Evolutionary conservation across 192 early-diverging fungal species (phyloP).

Genomic region (Pilobolus umbonatus): DNA sequence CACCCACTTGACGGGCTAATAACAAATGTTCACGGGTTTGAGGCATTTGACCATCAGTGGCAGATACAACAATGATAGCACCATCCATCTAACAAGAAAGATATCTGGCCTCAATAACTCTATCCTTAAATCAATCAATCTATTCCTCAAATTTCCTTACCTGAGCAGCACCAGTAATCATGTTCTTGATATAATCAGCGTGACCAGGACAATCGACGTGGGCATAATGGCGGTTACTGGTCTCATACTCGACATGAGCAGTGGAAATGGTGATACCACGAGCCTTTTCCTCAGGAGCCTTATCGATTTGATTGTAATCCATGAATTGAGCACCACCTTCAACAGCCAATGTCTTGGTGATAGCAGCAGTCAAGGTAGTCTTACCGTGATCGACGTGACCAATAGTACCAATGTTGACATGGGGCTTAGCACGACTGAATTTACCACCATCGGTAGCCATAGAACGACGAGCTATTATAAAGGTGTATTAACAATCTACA

Average conservation of each 20-base stretch:
- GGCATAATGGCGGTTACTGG: constrained; percentile 83
- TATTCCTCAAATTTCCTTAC: constrained; percentile 28
- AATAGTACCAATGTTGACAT: constrained; percentile 98
- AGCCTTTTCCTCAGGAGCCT: constrained; percentile 96
- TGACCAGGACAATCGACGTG: constrained; percentile 98
- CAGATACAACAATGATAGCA: constrained; percentile 97
- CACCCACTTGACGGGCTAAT: constrained; percentile 93
- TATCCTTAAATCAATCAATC: background rate
- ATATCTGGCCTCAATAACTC: background rate
- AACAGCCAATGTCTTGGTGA: constrained; percentile 89
- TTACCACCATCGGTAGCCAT: constrained; percentile 53
- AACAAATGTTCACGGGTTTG: constrained; percentile 98
- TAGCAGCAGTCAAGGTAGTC: constrained; percentile 97
- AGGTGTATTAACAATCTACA: background rate
- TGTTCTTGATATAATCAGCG: constrained; percentile 99
- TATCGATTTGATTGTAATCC: constrained; percentile 96
- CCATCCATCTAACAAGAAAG: constrained; percentile 74
- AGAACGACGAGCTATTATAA: constrained; percentile 22
- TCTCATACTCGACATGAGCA: constrained; percentile 97
- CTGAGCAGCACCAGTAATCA: constrained; percentile 97
- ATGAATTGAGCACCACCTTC: constrained; percentile 83
- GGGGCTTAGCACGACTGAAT: constrained; percentile 86
- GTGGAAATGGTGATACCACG: constrained; percentile 98
- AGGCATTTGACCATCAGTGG: constrained; percentile 98
- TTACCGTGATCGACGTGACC: constrained; percentile 99